Base-by-base conservation (phyloP, 768 basidiomycete species). In the Tulasnella sp. region DNA sequence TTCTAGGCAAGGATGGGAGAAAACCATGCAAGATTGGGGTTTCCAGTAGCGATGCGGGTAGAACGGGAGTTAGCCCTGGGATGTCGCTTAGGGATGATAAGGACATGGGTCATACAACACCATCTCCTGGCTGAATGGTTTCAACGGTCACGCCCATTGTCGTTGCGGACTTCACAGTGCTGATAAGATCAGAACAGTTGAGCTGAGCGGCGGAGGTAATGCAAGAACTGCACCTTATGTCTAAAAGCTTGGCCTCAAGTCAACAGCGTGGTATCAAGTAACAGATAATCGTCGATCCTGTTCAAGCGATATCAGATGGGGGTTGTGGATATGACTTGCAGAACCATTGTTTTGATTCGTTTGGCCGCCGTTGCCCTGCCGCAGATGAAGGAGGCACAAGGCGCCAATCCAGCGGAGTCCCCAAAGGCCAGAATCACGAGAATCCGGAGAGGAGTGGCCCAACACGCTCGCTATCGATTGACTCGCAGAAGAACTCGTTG, bases 1-100 rank as follows among this genome's bases (percentile, higher is more conserved):
- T 75, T 87, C 76, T 80, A 79, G 79, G 55, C 39, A 55, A 5
- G 23, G 37, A n/a, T 23, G 44, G 15, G 13, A 51, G 44, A 44
- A 18, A 16, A 44, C 1, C 3, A 1, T 13, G 15, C 11, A 13
- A 13, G 1, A 1, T 42, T 42, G 13, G 15, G 44, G 16, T 44
- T 44, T 35, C 35, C 35, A 1, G 44, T 3, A 44, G 11, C 44
- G 44, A 44, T 16, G 16, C 44, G 15, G 44, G 16, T 44, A 44
- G 16, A 44, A 15, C 15, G 44, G 16, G 44, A 18, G 4, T 44
- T 44, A 44, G 11, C 13, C 42, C 16, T 44, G 4, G 13, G 44
- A 44, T 15, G 13, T 15, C 44, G 44, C 15, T 1, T 44, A 44
- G 3, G 44, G 13, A 46, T 39, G 20, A 51, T 29, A 29, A 32